Base-by-base conservation (phyloP, 306 rosid species). In the Castanea crenata region DNA sequence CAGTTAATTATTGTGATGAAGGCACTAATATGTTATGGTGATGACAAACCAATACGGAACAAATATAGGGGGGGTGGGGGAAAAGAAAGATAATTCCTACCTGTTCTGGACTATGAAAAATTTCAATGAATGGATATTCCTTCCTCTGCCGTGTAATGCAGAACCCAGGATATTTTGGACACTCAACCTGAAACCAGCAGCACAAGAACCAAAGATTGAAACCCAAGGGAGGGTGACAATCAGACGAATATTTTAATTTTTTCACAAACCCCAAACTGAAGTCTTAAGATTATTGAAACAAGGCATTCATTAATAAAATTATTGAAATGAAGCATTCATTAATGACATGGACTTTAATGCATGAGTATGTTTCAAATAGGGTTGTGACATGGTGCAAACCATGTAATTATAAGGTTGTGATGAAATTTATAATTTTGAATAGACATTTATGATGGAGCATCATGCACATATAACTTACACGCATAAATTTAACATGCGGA, bases 81-180 rank as follows among this genome's bases (percentile, higher is more conserved):
- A 77, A 35, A 83, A 61, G 15, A 55, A 23, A 73, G 79, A 31
- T 57, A 38, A 58, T 20, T 74, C 83, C 80, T 91, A 91, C 99
- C 73, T 92, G 92, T 81, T 88, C 74, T 4, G 99, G 99, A 78
- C 87, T 90, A 71, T 89, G 90, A 84, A 90, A 92, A 69, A 95
- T 83, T 85, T 92, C 98, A 49, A 91, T 81, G 76, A 95, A 95
- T 68, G 99, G 97, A 80, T 95, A 95, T 85, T 95, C 99, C 68
- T 75, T 95, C 81, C 75, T 92, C 91, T 91, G 96, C 69, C 99
- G 92, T 27, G 94, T 85, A 32, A 92, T 84, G 80, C 99, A 91
- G 83, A 95, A 92, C 61, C 98, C 99, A 55, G 99, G 99, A 82
- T 90, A 95, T 76, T 95, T 95, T 76, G 99, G 98, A 83, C 99